Evolutionary conservation across 352 stramenopile species (phyloP).

Genomic region (Phytophthora megakarya): DNA sequence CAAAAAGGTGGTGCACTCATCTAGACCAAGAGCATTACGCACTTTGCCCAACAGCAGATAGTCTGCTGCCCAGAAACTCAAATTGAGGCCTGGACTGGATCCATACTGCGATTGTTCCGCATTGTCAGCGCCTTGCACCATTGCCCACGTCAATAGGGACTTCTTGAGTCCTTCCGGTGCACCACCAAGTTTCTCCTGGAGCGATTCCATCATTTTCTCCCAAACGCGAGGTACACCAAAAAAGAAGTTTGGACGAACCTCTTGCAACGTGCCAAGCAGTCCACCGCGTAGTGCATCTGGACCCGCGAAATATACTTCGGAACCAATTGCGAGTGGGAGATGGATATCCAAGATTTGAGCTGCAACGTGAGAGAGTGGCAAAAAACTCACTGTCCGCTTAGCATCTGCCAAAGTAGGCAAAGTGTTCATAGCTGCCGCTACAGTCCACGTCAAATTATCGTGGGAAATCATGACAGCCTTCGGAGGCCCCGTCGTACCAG

Average conservation of each 20-base stretch:
- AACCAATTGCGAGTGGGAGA: conserved; percentile 62
- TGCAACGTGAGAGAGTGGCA: conserved; percentile 85
- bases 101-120: conserved; percentile 73
- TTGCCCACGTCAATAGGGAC: conserved; percentile 83
- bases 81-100: conserved; percentile 46
- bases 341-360: conserved; percentile 85
- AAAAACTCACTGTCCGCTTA: conserved; percentile 77
- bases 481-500: conserved; percentile 69
- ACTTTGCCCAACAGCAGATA: conserved; percentile 84
- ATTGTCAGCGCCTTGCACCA: conserved; percentile 65
- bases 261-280: conserved; percentile 66
- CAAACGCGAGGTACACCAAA: conserved; percentile 87
- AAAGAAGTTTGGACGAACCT: conserved; percentile 75
- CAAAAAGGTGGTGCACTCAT: conserved; percentile 84
- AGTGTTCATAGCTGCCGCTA: conserved; percentile 55
- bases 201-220: conserved; percentile 89
- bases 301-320: conserved; percentile 74
- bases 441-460: conserved; percentile 78
- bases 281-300: conserved; percentile 72
- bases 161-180: conserved; percentile 73
- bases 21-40: conserved; percentile 75
- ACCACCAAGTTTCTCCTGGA: conserved; percentile 49
- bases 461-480: conserved; percentile 83
- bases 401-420: conserved; percentile 52
- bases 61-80: conserved; percentile 85